phyloP scores from a whole-genome alignment of 805 yeast genomes.

The Candida ovalis region DNA sequence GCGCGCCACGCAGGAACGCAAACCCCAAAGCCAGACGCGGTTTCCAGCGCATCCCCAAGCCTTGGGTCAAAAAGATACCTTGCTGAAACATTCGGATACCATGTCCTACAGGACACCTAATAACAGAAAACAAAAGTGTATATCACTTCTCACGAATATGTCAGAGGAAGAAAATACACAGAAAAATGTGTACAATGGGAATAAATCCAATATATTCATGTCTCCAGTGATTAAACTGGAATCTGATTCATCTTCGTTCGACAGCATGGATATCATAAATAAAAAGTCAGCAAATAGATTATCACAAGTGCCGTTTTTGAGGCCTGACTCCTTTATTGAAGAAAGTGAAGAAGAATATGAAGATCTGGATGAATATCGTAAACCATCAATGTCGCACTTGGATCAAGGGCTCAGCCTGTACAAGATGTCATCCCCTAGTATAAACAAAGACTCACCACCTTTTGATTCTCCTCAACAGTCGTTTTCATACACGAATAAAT shows the following conservation, averaged over 20 bases:
- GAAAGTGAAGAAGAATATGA: conserved; percentile 15
- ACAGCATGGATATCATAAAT: background rate
- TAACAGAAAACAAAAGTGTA: too few species aligned
- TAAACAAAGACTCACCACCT: background rate
- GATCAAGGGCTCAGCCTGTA: conserved; percentile 6
- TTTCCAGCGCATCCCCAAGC: too few species aligned
- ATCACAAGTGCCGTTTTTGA: conserved; percentile 9
- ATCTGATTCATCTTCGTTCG: background rate
- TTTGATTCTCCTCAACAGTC: conserved; percentile 3
- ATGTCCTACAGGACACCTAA: too few species aligned
- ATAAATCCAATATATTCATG: background rate
- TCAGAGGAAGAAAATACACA: background rate
- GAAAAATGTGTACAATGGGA: background rate
- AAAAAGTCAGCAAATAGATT: conserved; percentile 2
- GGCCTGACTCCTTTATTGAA: conserved; percentile 19
- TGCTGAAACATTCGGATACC: background rate
- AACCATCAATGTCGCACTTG: conserved; percentile 1
- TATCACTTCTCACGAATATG: background rate
- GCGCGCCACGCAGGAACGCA: too few species aligned
- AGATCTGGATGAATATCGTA: conserved; percentile 1
- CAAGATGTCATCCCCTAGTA: conserved; percentile 5
- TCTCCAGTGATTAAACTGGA: background rate
- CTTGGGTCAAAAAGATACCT: background rate
- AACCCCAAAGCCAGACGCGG: too few species aligned
- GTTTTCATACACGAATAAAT: background rate